Evolutionary conservation across 768 basidiomycete species (phyloP).

Genomic region (Tulasnella calospora): DNA sequence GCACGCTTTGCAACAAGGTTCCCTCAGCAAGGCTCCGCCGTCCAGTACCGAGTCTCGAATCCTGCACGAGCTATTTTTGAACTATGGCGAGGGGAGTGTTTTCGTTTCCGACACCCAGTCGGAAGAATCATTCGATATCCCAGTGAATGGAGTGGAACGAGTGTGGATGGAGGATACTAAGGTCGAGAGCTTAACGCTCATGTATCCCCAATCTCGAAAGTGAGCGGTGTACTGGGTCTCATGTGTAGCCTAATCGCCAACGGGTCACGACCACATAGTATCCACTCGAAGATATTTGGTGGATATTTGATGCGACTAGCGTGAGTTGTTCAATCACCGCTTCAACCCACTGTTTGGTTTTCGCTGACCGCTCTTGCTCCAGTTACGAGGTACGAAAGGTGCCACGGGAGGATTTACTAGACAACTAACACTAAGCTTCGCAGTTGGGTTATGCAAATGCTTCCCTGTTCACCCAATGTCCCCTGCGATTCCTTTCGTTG

Average conservation of each 20-base stretch:
- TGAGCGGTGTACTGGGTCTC: constrained; percentile 37
- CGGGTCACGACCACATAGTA: constrained; percentile 38
- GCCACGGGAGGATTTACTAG: background rate
- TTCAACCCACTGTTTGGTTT: background rate
- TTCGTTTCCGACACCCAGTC: background rate
- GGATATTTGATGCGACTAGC: constrained; percentile 66
- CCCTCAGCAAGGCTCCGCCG: constrained; percentile 69
- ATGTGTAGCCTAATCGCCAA: background rate
- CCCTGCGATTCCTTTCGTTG: constrained; percentile 66
- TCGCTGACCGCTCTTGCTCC: background rate
- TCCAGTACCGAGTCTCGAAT: constrained; percentile 60
- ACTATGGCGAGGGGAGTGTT: constrained; percentile 40
- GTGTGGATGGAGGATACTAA: constrained; percentile 74
- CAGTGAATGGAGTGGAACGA: constrained; percentile 40
- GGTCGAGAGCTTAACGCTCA: constrained; percentile 63
- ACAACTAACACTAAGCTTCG: background rate
- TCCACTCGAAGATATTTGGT: constrained; percentile 81
- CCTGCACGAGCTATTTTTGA: constrained; percentile 65
- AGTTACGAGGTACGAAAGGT: background rate
- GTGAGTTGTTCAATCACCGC: constrained; percentile 46
- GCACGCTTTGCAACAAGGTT: constrained; percentile 49
- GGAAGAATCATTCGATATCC: constrained; percentile 15
- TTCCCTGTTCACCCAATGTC: constrained; percentile 58
- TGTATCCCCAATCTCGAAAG: constrained; percentile 86
- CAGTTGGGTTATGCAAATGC: constrained; percentile 72